Percentiles rank a stretch among this genome's conserved stretches.
Evolutionary conservation across 2,329 filamentous ascomycete genomes (phyloP).

Genomic region (Penicillium sp.): DNA sequence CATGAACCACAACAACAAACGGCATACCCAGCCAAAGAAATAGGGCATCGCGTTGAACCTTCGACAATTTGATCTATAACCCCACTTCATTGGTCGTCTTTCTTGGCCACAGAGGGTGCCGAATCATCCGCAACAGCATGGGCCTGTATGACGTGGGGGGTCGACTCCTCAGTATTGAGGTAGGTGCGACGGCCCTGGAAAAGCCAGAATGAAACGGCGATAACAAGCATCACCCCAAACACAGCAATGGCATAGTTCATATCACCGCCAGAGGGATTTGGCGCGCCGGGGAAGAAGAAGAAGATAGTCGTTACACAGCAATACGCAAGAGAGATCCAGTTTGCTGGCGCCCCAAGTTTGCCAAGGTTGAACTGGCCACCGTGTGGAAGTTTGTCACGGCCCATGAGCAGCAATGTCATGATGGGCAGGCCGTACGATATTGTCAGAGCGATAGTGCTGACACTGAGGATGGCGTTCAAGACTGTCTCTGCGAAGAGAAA

Average conservation of each 20-base stretch:
- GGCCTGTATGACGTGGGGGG: slow-evolving; percentile 16
- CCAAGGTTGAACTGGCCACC: slow-evolving; percentile 47
- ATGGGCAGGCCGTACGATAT: slow-evolving; percentile 55
- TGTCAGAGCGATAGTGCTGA: slow-evolving; percentile 57
- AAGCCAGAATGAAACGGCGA: slow-evolving; percentile 53
- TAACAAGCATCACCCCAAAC: slow-evolving; percentile 55
- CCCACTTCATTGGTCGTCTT: neutral
- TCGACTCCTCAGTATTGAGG: slow-evolving; percentile 28
- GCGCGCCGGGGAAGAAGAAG: slow-evolving; percentile 53
- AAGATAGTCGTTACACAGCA: slow-evolving; percentile 54
- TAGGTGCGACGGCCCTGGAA: slow-evolving; percentile 45
- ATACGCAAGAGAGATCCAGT: slow-evolving; percentile 53
- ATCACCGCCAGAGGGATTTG: slow-evolving; percentile 47
- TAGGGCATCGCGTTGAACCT: no score
- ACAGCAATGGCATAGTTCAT: slow-evolving; percentile 60
- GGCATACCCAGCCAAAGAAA: no score
- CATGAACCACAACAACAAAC: no score
- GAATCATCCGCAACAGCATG: slow-evolving; percentile 9
- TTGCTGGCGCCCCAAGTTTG: slow-evolving; percentile 41
- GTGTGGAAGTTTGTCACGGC: slow-evolving; percentile 53
- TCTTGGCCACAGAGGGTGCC: slow-evolving; percentile 3
- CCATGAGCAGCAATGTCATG: slow-evolving; percentile 47
- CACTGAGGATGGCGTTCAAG: slow-evolving; percentile 54
- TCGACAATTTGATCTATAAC: neutral
- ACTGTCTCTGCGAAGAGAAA: slow-evolving; percentile 56